Evolutionary conservation across 768 basidiomycete species (phyloP), one percentile per base, ranked within the genome.

Genomic region (Lyophyllum atratum): DNA sequence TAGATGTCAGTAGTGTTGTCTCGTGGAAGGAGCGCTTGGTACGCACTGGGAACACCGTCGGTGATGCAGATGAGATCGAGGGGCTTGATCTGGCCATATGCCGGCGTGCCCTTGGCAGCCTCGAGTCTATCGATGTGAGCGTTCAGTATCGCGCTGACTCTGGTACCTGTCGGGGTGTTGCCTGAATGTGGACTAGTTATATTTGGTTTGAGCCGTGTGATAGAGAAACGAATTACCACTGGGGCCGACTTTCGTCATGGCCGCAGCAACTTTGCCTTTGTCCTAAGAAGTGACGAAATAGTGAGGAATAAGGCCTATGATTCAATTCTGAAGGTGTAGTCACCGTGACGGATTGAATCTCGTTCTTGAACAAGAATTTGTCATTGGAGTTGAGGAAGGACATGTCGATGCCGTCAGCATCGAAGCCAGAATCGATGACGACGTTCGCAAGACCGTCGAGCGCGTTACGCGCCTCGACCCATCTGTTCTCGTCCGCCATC

Each of bases 41-140:
- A 47, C 50, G 42, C 33, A 58, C 56, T 58, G 21, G 56, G 49
- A 9, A n/a, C 50, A 40, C 56, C 56, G 24, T 58, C 56, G 28
- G 56, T 58, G 50, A 58, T 52, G 34, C 45, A 29, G 34, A 58
- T 58, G 43, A 58, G 50, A 48, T 58, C 45, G 43, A 58, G 50
- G 11, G 56, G 56, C 28, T 52, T 58, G 50, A 58, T 58, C 34
- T n/a, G 24, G 2, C 15, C 37, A 29, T 58, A 58, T 2, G 50
- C 56, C 2, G 19, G 12, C 1, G 50, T 47, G 29, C 48, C 50
- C 25, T 46, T 58, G 3, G 34, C 56, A 9, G 49, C 44, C 12
- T 58, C 45, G 22, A 58, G 51, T 21, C 26, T 37, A 33, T 52
- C 44, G 31, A 58, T 10, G 25, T 52, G 50, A 15, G 28, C 45